phyloP scores from a whole-genome alignment of 176 grass and related monocot genomes.

The Oryza australiensis region DNA sequence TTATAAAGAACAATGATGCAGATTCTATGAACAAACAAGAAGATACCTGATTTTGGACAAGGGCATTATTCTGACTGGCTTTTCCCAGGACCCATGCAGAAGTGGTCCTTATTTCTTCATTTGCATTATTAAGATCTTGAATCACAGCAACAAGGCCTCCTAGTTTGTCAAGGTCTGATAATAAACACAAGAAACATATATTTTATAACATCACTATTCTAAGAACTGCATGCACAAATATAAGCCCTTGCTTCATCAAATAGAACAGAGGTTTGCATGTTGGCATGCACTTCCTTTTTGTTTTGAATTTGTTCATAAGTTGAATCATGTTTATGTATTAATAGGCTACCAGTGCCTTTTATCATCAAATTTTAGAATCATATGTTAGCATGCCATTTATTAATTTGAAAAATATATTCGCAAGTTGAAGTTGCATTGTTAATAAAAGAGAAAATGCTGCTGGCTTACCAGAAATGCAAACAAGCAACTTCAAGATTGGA shows the following conservation, averaged over 20 bases:
- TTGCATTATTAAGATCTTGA: slow-evolving; percentile 62
- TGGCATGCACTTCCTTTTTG: not conserved
- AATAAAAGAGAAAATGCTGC: not conserved
- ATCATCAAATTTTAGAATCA: no score
- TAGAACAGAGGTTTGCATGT: not conserved
- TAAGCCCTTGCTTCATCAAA: not conserved
- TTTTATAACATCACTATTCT: slow-evolving; percentile 14
- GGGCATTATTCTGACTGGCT: slow-evolving; percentile 78
- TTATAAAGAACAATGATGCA: not conserved
- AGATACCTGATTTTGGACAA: slow-evolving; percentile 90
- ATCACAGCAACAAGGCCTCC: slow-evolving; percentile 75
- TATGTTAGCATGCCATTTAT: not conserved
- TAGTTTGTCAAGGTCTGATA: slow-evolving; percentile 85
- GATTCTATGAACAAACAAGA: not conserved
- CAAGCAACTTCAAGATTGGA: not conserved
- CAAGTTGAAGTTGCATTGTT: slow-evolving; percentile 11
- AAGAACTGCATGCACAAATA: not conserved
- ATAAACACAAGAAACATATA: slow-evolving; percentile 10
- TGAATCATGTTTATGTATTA: not conserved
- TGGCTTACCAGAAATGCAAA: not conserved
- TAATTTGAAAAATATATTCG: not conserved
- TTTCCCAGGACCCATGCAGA: slow-evolving; percentile 86
- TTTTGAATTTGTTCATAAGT: not conserved
- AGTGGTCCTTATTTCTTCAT: slow-evolving; percentile 63
- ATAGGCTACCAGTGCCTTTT: not conserved